phyloP scores from a whole-genome alignment of 192 early-diverging fungal species.

The Spizellomyces sp. region DNA sequence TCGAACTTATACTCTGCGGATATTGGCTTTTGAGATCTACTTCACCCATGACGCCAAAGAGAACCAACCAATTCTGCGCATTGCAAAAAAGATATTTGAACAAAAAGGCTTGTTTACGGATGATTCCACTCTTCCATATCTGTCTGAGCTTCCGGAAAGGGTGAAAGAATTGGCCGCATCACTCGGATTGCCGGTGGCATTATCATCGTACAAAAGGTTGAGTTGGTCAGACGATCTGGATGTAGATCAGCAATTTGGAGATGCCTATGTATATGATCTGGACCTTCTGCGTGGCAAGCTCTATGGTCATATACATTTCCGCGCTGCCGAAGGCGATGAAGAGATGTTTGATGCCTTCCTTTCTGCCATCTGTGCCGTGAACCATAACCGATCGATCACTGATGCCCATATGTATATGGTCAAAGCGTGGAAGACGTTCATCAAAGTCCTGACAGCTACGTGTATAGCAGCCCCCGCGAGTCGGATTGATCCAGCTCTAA shows the following conservation, averaged over 20 bases:
- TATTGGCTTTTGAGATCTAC: conserved; percentile 37
- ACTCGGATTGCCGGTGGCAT: conserved; percentile 19
- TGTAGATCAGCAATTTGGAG: conserved; percentile 25
- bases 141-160: not conserved
- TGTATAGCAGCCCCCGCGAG: not conserved
- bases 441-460: conserved; percentile 25
- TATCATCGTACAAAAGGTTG: conserved; percentile 12
- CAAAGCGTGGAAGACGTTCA: conserved; percentile 28
- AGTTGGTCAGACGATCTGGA: conserved; percentile 31
- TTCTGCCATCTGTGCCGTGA: conserved; percentile 11
- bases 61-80: conserved; percentile 1
- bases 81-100: conserved; percentile 23
- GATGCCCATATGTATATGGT: conserved; percentile 33
- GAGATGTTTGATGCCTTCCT: conserved; percentile 19
- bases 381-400: conserved; percentile 30
- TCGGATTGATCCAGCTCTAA: not conserved
- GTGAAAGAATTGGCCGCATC: not conserved
- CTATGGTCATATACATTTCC: not conserved
- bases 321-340: conserved; percentile 5
- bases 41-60: conserved; percentile 7
- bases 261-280: conserved; percentile 31
- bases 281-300: conserved; percentile 26
- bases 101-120: conserved; percentile 22
- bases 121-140: conserved; percentile 14
- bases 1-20: conserved; percentile 28